phyloP scores from a whole-genome alignment of 2,329 filamentous ascomycete species.

The Pseudovirgaria hyperparasitica region DNA sequence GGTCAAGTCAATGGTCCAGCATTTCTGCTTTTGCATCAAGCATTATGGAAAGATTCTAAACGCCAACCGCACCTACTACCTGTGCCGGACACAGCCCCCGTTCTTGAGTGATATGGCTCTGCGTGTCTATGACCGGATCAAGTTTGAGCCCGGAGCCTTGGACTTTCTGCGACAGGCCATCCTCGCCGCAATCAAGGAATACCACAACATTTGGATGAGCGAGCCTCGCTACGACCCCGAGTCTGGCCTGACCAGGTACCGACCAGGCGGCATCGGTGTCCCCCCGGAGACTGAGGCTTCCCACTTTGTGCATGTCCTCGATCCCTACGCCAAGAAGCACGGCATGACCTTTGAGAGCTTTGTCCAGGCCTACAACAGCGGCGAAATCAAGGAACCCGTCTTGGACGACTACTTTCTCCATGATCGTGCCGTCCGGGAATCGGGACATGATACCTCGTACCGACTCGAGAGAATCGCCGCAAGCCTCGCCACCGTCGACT shows the following conservation, averaged over 20 bases:
- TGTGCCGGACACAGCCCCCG: constrained; percentile 85
- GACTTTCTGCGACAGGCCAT: constrained; percentile 74
- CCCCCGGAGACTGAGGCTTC: constrained; percentile 82
- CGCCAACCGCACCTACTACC: constrained; percentile 90
- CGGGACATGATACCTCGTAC: constrained; percentile 92
- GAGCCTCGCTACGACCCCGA: constrained; percentile 60
- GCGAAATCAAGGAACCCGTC: constrained; percentile 66
- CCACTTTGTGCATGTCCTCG: constrained; percentile 73
- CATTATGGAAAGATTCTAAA: constrained; percentile 99
- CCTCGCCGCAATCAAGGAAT: constrained; percentile 92
- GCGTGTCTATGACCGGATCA: constrained; percentile 85
- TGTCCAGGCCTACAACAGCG: constrained; percentile 75
- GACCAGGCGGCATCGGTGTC: constrained; percentile 70
- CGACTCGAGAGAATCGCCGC: constrained; percentile 80
- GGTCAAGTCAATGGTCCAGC: constrained; percentile 86
- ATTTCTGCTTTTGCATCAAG: constrained; percentile 96
- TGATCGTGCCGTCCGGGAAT: constrained; percentile 89
- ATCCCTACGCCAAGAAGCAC: constrained; percentile 74
- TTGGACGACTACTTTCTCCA: constrained; percentile 93
- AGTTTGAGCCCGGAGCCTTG: constrained; percentile 63
- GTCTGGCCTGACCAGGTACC: constrained; percentile 73
- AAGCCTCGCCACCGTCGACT: constrained; percentile 81
- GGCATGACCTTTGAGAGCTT: constrained; percentile 73
- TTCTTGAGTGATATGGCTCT: constrained; percentile 97
- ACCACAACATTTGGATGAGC: constrained; percentile 74